Conservation (phyloP, 108 stramenopile genomes). For the Skeletonema menzelii region DNA sequence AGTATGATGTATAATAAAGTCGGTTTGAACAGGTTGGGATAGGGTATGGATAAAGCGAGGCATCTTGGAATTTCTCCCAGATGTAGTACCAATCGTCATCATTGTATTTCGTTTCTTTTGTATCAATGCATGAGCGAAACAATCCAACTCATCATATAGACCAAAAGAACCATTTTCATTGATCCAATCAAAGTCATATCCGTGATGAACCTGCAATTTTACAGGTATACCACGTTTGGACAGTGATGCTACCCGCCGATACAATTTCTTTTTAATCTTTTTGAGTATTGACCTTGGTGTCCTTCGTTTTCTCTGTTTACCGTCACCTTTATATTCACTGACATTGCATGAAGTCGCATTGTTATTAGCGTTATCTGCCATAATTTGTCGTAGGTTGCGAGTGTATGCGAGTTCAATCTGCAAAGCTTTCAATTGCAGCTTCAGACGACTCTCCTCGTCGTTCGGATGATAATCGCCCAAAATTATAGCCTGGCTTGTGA, state of each 20-base stretch:
- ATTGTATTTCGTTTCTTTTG: background rate
- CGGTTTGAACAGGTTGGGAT: background rate
- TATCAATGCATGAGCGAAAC: background rate
- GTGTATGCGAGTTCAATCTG: constrained; percentile 5
- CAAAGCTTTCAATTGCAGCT: background rate
- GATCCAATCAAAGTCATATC: constrained; percentile 9
- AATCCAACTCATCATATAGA: constrained; percentile 3
- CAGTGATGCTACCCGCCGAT: background rate
- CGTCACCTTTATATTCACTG: background rate
- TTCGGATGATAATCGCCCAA: background rate
- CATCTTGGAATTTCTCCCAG: background rate
- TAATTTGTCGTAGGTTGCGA: background rate
- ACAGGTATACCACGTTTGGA: background rate
- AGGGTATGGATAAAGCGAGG: constrained; percentile 1
- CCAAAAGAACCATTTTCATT: background rate
- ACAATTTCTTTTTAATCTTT: background rate
- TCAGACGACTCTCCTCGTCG: constrained; percentile 2
- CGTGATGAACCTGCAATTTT: background rate
- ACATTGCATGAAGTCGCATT: background rate
- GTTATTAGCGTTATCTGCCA: background rate
- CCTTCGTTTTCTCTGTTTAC: background rate
- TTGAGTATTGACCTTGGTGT: background rate
- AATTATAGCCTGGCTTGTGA: constrained; percentile 3
- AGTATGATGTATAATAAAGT: constrained; percentile 5
- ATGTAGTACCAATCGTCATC: background rate